Conservation (phyloP, 257 asterid genomes). For the Nicotiana benthamiana region DNA sequence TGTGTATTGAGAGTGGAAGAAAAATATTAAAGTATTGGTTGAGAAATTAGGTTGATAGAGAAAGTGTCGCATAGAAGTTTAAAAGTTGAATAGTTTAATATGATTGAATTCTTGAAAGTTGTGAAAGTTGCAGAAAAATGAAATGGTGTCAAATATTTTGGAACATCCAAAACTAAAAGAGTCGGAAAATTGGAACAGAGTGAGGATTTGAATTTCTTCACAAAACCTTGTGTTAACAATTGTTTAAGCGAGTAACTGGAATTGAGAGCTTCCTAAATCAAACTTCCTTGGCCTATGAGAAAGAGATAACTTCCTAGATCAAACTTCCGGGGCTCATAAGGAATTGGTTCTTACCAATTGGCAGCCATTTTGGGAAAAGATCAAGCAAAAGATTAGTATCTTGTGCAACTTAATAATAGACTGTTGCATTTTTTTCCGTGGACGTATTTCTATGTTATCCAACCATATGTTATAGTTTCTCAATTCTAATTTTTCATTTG, state of each 20-base stretch:
- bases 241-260: not conserved
- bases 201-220: no score
- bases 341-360: no score
- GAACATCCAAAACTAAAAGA: not conserved
- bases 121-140: not conserved
- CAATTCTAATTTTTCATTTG: no score
- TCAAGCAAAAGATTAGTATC: no score
- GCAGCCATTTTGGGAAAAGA: no score
- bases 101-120: not conserved
- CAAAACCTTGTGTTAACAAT: not conserved
- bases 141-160: not conserved
- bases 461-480: no score
- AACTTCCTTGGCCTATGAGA: no score
- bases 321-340: no score
- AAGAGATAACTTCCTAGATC: no score
- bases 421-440: no score
- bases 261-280: not conserved
- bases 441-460: no score
- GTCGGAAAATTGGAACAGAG: not conserved
- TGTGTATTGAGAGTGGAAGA: not conserved
- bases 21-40: not conserved
- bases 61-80: not conserved
- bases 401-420: no score
- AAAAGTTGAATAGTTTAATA: not conserved
- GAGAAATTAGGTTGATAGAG: not conserved